phyloP scores from a whole-genome alignment of 257 asterid species.

The Solanum piurae region DNA sequence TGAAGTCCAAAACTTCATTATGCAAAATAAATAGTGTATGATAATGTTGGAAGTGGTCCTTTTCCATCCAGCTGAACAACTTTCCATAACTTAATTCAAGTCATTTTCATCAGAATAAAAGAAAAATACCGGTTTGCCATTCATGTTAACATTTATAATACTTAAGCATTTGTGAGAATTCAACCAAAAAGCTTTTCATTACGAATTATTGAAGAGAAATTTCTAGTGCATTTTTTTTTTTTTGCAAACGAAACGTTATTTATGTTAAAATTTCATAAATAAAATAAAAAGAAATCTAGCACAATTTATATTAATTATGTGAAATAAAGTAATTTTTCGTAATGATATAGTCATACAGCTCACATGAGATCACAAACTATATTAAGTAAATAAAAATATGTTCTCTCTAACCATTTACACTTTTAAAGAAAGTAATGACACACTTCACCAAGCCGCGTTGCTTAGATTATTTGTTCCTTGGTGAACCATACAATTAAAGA shows the following conservation, averaged over 20 bases:
- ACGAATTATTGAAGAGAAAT: neutral
- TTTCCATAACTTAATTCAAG: conserved; percentile 3
- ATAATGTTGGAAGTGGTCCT: neutral
- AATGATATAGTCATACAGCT: neutral
- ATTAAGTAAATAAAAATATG: neutral
- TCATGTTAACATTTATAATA: neutral
- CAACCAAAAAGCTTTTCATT: neutral
- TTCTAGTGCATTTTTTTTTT: neutral
- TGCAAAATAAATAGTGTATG: neutral
- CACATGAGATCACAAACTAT: neutral
- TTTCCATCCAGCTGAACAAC: neutral
- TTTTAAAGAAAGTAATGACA: neutral
- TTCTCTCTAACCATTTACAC: neutral
- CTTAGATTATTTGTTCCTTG: neutral
- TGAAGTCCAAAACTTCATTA: neutral
- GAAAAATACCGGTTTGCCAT: neutral
- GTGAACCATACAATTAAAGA: neutral
- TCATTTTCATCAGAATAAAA: neutral
- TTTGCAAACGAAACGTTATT: neutral
- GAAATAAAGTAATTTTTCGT: neutral
- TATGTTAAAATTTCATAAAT: neutral
- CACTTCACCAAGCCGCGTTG: neutral
- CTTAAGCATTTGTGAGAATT: neutral
- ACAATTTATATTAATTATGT: neutral
- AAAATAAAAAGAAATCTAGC: too few species aligned